Conservation (phyloP, 805 yeast species). For the Starmera caribaea region DNA sequence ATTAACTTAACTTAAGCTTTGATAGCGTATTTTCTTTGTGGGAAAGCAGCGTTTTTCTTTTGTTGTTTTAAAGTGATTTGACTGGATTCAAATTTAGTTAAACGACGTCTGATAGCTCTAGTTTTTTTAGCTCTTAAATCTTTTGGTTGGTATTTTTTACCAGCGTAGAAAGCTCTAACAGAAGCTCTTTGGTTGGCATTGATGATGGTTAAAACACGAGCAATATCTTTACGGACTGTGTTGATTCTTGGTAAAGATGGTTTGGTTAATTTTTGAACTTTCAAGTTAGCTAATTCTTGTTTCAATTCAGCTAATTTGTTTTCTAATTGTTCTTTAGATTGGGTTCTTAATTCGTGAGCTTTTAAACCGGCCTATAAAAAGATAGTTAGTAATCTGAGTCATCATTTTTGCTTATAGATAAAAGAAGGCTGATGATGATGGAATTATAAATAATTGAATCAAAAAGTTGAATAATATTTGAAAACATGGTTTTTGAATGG, state of each 20-base stretch:
- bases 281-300: constrained; percentile 92
- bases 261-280: constrained; percentile 89
- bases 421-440: not conserved
- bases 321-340: constrained; percentile 95
- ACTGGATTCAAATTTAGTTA: constrained; percentile 79
- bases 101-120: constrained; percentile 98
- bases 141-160: constrained; percentile 94
- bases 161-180: constrained; percentile 90
- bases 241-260: constrained; percentile 93
- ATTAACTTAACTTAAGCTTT: constrained; percentile 69
- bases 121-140: constrained; percentile 99
- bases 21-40: constrained; percentile 97
- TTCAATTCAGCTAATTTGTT: constrained; percentile 89
- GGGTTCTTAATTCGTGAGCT: constrained; percentile 93
- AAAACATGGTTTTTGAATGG: not conserved
- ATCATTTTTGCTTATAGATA: not conserved
- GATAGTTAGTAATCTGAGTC: constrained; percentile 14
- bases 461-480: not conserved
- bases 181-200: constrained; percentile 93
- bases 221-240: constrained; percentile 97
- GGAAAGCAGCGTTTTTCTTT: constrained; percentile 93
- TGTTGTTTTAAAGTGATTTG: constrained; percentile 79
- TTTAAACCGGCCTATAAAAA: constrained; percentile 77
- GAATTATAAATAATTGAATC: not conserved
- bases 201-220: constrained; percentile 95